These are phyloP conservation scores for Talaromyces atroroseus DNA, from an alignment of 2,329 filamentous ascomycete genomes.

Conservation along the genomic window DNA sequence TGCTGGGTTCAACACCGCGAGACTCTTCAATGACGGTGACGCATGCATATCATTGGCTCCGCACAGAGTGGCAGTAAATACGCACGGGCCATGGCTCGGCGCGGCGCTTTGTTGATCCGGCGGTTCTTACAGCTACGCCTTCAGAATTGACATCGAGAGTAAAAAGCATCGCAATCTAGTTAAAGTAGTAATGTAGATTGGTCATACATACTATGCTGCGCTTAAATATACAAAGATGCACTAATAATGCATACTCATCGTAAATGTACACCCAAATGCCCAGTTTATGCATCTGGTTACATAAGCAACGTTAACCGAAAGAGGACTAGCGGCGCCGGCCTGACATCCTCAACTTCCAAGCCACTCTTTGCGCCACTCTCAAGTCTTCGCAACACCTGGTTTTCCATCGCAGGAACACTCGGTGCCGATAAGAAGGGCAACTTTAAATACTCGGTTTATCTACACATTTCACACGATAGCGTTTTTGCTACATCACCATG, in stretches of 20 bases:
- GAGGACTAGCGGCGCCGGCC: not conserved
- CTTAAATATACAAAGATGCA: not conserved
- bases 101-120: not conserved
- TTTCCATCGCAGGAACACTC: not conserved
- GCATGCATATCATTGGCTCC: not conserved
- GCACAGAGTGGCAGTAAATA: not conserved
- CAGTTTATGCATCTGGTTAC: not conserved
- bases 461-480: not conserved
- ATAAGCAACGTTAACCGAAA: not conserved
- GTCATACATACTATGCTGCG: not conserved
- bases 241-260: not conserved
- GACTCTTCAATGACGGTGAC: not conserved
- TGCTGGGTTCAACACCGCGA: not conserved
- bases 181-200: too few relatives aligned
- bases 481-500: slow-evolving; percentile 55
- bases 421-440: not conserved
- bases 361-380: not conserved
- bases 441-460: not conserved
- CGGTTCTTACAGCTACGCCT: too few relatives aligned
- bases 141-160: too few relatives aligned
- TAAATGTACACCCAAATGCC: not conserved
- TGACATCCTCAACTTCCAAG: too few relatives aligned
- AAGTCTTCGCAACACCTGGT: not conserved
- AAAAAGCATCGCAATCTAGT: too few relatives aligned
- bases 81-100: not conserved